Percentiles rank a stretch among this genome's conserved stretches.
These are phyloP conservation scores for Hippophae gyantsensis DNA, from an alignment of 306 rosid species.

Conservation along the genomic window DNA sequence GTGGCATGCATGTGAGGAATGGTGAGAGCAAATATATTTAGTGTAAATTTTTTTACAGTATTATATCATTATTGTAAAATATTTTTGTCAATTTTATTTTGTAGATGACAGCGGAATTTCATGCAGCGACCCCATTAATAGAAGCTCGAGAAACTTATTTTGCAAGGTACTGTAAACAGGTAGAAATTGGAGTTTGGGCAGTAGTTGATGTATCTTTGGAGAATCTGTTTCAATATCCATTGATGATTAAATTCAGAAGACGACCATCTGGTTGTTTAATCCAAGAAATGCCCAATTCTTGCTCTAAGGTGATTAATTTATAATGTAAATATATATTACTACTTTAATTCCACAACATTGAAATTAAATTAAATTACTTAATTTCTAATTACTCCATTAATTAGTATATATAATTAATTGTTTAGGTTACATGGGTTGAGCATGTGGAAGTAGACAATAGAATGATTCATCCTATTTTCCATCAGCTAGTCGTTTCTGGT, in stretches of 20 bases:
- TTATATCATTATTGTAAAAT: neutral
- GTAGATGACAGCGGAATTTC: slow-evolving; percentile 45
- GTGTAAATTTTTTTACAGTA: too few relatives aligned
- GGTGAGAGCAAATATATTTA: too few relatives aligned
- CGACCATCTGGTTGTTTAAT: slow-evolving; percentile 62
- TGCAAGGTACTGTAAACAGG: slow-evolving; percentile 43
- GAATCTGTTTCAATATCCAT: slow-evolving; percentile 27
- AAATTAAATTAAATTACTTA: neutral
- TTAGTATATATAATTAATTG: neutral
- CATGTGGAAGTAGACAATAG: slow-evolving; percentile 39
- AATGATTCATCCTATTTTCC: slow-evolving; percentile 14
- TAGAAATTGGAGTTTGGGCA: slow-evolving; percentile 30
- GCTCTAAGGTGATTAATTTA: slow-evolving; percentile 27
- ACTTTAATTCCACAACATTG: neutral
- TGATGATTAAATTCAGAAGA: slow-evolving; percentile 14
- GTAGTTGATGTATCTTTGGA: slow-evolving; percentile 58
- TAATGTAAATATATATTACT: neutral
- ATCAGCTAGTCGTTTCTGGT: slow-evolving; percentile 28
- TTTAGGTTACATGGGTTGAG: slow-evolving; percentile 54
- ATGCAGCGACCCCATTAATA: slow-evolving; percentile 29
- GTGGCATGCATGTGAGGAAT: too few relatives aligned
- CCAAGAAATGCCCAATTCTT: slow-evolving; percentile 23
- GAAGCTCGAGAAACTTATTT: slow-evolving; percentile 36
- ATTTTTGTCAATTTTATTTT: neutral
- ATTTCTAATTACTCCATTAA: neutral